phyloP scores from a whole-genome alignment of 768 basidiomycete species.

The Macrolepiota dolichaula region DNA sequence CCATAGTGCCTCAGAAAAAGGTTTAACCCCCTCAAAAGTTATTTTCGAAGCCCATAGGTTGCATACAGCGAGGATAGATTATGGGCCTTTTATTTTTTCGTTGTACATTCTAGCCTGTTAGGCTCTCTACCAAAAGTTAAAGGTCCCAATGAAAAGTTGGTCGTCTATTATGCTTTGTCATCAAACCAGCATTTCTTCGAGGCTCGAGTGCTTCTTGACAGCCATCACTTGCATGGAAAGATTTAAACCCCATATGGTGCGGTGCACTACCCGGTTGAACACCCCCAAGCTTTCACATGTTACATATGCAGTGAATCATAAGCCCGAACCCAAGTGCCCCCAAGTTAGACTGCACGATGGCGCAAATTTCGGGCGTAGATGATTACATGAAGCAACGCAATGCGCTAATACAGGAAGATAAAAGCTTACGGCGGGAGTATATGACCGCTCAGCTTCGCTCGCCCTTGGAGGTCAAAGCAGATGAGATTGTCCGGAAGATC shows the following conservation, averaged over 20 bases:
- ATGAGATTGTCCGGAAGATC: slow-evolving; percentile 27
- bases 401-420: slow-evolving; percentile 40
- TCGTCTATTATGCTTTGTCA: too few species aligned
- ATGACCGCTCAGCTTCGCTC: slow-evolving; percentile 25
- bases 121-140: too few species aligned
- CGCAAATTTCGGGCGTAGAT: slow-evolving; percentile 17
- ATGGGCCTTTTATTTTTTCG: too few species aligned
- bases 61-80: too few species aligned
- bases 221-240: not conserved
- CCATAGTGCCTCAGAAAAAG: too few species aligned
- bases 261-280: not conserved
- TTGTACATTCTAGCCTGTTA: too few species aligned
- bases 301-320: not conserved
- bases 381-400: slow-evolving; percentile 29
- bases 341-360: slow-evolving; percentile 4
- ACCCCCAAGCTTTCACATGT: not conserved
- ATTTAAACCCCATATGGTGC: not conserved
- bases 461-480: slow-evolving; percentile 47
- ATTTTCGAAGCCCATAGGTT: too few species aligned
- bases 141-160: not conserved
- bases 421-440: slow-evolving; percentile 49
- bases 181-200: too few species aligned
- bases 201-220: too few species aligned
- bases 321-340: not conserved
- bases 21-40: too few species aligned